Conservation (phyloP, 352 stramenopile genomes). For the Peronospora farinosa region DNA sequence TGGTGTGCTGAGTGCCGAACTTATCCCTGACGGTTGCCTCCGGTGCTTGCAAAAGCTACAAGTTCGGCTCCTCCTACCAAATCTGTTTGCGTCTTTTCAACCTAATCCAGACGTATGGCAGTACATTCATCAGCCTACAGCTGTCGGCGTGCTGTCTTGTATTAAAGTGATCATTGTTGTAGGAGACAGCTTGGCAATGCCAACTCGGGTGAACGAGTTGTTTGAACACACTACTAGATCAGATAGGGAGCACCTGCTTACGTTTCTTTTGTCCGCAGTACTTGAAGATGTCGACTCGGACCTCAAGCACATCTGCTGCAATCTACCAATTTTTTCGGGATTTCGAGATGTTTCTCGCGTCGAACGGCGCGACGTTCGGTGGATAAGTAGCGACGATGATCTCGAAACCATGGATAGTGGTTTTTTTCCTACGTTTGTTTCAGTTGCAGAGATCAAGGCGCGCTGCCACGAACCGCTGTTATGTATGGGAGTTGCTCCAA, state of each 20-base stretch:
- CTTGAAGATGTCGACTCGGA: conserved; percentile 30
- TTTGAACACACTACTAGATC: conserved; percentile 16
- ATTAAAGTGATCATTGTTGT: conserved; percentile 23
- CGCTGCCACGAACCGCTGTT: conserved; percentile 21
- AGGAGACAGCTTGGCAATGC: neutral
- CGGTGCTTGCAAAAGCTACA: conserved; percentile 40
- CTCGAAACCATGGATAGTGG: conserved; percentile 8
- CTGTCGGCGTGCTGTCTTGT: conserved; percentile 44
- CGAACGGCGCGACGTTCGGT: conserved; percentile 21
- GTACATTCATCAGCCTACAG: conserved; percentile 66
- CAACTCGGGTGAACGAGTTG: conserved; percentile 6
- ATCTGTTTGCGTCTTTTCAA: conserved; percentile 48
- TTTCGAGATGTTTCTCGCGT: conserved; percentile 15
- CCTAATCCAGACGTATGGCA: conserved; percentile 57
- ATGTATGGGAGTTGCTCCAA: conserved; percentile 38
- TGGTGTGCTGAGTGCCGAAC: conserved; percentile 47
- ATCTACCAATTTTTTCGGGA: conserved; percentile 51
- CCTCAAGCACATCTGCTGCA: conserved; percentile 32
- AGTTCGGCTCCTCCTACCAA: conserved; percentile 48
- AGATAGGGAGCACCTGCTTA: conserved; percentile 38
- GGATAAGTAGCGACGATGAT: conserved; percentile 13
- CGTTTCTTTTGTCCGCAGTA: conserved; percentile 39
- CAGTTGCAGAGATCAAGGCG: conserved; percentile 18
- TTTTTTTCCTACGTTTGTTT: conserved; percentile 27
- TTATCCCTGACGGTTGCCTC: conserved; percentile 41